phyloP scores from a whole-genome alignment of 2,329 filamentous ascomycete species.

The Nannizziopsis arthrosporioides region DNA sequence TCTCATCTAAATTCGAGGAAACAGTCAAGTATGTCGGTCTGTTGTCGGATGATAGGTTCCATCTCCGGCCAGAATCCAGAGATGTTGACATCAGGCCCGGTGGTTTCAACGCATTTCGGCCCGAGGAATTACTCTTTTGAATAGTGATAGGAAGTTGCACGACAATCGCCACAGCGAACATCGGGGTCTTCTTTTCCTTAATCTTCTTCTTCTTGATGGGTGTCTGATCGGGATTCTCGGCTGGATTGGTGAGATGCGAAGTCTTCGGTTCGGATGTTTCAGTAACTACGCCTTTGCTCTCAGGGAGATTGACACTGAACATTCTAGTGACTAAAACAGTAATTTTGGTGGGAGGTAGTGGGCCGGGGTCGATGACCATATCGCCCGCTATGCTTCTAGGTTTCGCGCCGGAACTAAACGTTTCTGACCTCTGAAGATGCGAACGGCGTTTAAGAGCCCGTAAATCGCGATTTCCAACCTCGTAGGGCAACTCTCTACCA shows the following conservation, averaged over 20 bases:
- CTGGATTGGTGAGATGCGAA: constrained; percentile 25
- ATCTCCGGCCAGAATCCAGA: constrained; percentile 33
- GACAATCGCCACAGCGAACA: constrained; percentile 48
- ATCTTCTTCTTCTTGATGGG: constrained; percentile 35
- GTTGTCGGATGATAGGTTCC: constrained; percentile 30
- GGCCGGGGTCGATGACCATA: constrained; percentile 11
- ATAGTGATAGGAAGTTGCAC: constrained; percentile 40
- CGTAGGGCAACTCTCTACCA: constrained; percentile 25
- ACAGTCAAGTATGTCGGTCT: constrained; percentile 36
- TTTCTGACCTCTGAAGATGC: constrained; percentile 30
- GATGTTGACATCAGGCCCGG: constrained; percentile 29
- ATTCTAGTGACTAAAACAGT: constrained; percentile 48
- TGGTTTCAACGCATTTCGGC: constrained; percentile 20
- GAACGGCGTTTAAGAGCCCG: constrained; percentile 19
- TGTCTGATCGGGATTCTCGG: constrained; percentile 27
- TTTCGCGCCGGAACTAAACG: constrained; percentile 24
- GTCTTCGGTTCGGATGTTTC: constrained; percentile 24
- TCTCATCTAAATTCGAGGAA: constrained; percentile 41
- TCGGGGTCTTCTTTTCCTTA: constrained; percentile 44
- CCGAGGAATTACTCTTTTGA: constrained; percentile 26
- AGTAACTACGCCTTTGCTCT: constrained; percentile 29
- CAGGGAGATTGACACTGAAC: constrained; percentile 46
- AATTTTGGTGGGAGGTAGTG: constrained; percentile 30
- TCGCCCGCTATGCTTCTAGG: constrained; percentile 17
- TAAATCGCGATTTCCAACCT: constrained; percentile 15